These are phyloP conservation scores for Diutina scorzettiae DNA, from an alignment of 1,139 yeast species.

Conservation along the genomic window DNA sequence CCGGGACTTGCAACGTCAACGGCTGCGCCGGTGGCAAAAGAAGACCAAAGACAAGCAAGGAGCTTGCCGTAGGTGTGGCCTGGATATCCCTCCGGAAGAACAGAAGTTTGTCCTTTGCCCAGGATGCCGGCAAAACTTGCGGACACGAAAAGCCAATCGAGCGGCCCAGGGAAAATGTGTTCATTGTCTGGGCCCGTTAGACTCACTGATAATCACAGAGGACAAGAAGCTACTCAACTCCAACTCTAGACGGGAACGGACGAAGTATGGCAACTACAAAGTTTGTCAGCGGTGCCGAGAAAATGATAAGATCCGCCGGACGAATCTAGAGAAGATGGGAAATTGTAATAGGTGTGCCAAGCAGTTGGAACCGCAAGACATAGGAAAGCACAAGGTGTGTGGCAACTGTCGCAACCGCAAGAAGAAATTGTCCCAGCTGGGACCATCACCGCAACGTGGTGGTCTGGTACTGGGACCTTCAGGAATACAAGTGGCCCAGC, in stretches of 20 bases:
- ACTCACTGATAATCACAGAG: constrained; percentile 25
- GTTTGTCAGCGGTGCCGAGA: constrained; percentile 55
- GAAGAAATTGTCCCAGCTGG: constrained; percentile 20
- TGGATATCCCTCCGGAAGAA: constrained; percentile 36
- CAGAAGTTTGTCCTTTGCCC: constrained; percentile 48
- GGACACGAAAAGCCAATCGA: constrained; percentile 44
- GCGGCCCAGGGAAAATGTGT: constrained; percentile 57
- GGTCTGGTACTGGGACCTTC: constrained; percentile 1
- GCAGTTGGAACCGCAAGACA: constrained; percentile 29
- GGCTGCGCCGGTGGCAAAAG: constrained; percentile 54
- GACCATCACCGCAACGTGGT: constrained; percentile 2
- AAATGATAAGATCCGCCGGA: constrained; percentile 46
- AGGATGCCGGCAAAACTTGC: constrained; percentile 40
- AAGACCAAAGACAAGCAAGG: constrained; percentile 49
- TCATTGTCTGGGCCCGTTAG: constrained; percentile 54
- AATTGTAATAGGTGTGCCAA: constrained; percentile 53
- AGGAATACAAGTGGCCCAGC: background rate
- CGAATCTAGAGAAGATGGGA: constrained; percentile 43
- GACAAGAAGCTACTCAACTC: constrained; percentile 8
- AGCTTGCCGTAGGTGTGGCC: constrained; percentile 55
- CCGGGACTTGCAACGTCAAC: constrained; percentile 47
- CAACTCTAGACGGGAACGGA: constrained; percentile 10
- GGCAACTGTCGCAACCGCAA: constrained; percentile 39
- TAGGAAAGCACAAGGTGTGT: constrained; percentile 47
- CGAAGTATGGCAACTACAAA: constrained; percentile 30